A percentile compares a stretch with the other conserved stretches of the same genome.
phyloP scores from a whole-genome alignment of 2,329 filamentous ascomycete species.

The Colletotrichum cordylinicola region DNA sequence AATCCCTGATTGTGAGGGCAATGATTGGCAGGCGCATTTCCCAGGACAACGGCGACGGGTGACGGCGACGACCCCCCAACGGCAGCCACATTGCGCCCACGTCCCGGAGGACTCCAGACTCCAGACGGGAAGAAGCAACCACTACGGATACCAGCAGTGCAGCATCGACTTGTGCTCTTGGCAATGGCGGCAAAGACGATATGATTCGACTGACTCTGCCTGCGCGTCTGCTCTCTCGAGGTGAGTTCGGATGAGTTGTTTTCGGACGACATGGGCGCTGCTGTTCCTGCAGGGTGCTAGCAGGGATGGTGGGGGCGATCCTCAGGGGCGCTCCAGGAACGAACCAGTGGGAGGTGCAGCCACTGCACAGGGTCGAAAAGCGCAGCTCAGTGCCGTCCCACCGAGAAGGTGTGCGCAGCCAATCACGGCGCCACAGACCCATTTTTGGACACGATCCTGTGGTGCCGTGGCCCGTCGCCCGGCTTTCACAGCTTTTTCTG shows the following conservation, averaged over 20 bases:
- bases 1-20: neutral
- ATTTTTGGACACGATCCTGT: conserved; percentile 16
- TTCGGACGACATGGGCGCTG: neutral
- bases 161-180: neutral
- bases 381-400: conserved; percentile 11
- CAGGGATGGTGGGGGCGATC: conserved; percentile 15
- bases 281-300: conserved; percentile 23
- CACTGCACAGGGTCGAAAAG: neutral
- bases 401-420: neutral
- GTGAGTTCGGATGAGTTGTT: conserved; percentile 13
- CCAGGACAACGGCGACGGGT: neutral
- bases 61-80: neutral
- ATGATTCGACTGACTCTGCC: neutral
- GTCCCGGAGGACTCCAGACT: neutral
- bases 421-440: neutral
- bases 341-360: conserved; percentile 21
- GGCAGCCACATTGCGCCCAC: neutral
- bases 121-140: neutral
- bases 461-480: neutral
- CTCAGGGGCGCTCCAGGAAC: conserved; percentile 17
- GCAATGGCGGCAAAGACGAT: neutral
- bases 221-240: neutral
- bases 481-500: conserved; percentile 1
- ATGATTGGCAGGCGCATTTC: conserved; percentile 15
- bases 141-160: neutral